phyloP scores from a whole-genome alignment of 2,329 filamentous ascomycete genomes.

The Venturia oleaginea region DNA sequence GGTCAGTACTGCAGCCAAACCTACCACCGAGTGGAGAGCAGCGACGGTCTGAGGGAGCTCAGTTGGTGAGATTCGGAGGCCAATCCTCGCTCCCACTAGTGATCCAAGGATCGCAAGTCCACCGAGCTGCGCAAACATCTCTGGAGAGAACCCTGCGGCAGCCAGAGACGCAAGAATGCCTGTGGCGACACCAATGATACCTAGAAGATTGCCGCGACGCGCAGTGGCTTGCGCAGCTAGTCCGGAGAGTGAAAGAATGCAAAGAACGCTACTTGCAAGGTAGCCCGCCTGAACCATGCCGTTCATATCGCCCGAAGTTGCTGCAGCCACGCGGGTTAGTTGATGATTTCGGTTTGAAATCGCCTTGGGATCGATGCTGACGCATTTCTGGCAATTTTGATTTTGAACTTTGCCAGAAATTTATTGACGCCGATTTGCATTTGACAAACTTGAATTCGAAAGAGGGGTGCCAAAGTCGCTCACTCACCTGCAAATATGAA shows the following conservation, averaged over 20 bases:
- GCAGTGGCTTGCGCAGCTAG: slow-evolving; percentile 76
- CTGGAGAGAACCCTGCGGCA: slow-evolving; percentile 70
- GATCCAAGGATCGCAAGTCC: slow-evolving; percentile 63
- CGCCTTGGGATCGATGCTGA: neutral
- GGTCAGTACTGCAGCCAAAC: slow-evolving; percentile 78
- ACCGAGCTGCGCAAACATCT: slow-evolving; percentile 73
- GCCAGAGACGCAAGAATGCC: slow-evolving; percentile 76
- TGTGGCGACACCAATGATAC: slow-evolving; percentile 74
- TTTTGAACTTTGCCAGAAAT: neutral
- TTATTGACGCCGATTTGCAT: neutral
- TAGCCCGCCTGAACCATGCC: slow-evolving; percentile 84
- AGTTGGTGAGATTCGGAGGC: slow-evolving; percentile 78
- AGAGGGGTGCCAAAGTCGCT: neutral
- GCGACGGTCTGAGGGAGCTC: slow-evolving; percentile 84
- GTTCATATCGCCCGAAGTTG: slow-evolving; percentile 64
- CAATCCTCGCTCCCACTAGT: slow-evolving; percentile 63
- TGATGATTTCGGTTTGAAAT: neutral
- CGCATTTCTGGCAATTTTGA: neutral
- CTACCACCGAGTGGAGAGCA: slow-evolving; percentile 81
- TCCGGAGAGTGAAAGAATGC: slow-evolving; percentile 74
- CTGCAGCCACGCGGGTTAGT: slow-evolving; percentile 22
- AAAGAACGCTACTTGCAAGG: slow-evolving; percentile 72
- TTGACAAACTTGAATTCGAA: too few relatives aligned
- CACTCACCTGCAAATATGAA: slow-evolving; percentile 55
- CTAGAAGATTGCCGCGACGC: slow-evolving; percentile 74